Evolutionary conservation across 352 stramenopile genomes (phyloP).

Genomic region (Elongisporangium anandrum): DNA sequence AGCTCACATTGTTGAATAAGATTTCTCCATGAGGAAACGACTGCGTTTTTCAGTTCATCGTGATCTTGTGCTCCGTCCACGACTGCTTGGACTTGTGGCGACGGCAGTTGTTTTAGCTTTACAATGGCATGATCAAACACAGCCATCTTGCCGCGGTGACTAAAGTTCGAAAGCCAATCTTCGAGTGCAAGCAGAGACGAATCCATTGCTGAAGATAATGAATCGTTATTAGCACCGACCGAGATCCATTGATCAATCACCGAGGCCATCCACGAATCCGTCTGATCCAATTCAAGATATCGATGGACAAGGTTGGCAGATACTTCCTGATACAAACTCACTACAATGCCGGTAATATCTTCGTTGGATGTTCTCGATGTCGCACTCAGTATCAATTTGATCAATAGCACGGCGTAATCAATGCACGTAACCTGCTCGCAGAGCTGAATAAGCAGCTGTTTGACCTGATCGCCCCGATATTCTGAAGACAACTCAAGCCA

Average conservation of each 20-base stretch:
- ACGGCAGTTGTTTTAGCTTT: constrained; percentile 25
- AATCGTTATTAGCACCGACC: background rate
- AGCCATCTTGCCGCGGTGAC: background rate
- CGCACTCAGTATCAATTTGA: constrained; percentile 21
- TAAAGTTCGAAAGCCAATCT: background rate
- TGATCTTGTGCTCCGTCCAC: constrained; percentile 1
- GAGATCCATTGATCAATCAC: background rate
- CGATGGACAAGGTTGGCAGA: background rate
- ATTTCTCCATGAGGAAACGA: constrained; percentile 22
- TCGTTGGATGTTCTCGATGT: background rate
- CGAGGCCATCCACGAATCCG: background rate
- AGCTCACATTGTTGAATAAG: constrained; percentile 18
- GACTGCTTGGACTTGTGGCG: constrained; percentile 25
- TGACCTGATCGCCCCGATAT: constrained; percentile 4
- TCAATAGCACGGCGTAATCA: constrained; percentile 22
- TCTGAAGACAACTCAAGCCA: constrained; percentile 7
- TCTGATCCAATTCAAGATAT: background rate
- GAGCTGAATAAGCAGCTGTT: constrained; percentile 15
- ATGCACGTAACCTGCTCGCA: constrained; percentile 17
- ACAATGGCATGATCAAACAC: background rate
- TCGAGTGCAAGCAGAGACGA: background rate
- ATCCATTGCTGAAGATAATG: background rate
- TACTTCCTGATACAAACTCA: background rate
- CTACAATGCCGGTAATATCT: background rate
- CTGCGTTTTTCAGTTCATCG: constrained; percentile 6